Percentiles rank a stretch among this genome's conserved stretches.
These are phyloP conservation scores for Eucalyptus marginata DNA, from an alignment of 345 rosid genomes.

Conservation along the genomic window DNA sequence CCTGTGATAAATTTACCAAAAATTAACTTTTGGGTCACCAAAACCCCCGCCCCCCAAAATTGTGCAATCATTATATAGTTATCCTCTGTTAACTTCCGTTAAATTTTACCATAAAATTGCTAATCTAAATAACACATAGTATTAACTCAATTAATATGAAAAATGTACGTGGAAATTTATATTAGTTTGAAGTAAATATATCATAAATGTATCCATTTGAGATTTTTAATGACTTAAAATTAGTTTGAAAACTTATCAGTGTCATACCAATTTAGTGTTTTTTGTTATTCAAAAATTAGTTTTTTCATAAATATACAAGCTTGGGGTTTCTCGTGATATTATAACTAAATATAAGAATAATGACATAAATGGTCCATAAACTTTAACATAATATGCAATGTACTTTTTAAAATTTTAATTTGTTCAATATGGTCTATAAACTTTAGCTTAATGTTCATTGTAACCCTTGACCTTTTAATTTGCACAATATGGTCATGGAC, in stretches of 20 bases:
- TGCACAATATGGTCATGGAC: background rate
- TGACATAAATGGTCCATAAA: background rate
- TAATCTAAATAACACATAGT: background rate
- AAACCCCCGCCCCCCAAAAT: background rate
- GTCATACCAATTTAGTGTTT: background rate
- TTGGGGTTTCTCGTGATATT: background rate
- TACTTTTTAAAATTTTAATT: background rate
- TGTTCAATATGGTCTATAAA: accelerated
- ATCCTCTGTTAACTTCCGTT: background rate
- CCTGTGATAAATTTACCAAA: accelerated
- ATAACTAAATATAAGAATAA: background rate
- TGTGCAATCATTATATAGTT: background rate
- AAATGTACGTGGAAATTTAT: background rate
- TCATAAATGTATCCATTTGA: background rate
- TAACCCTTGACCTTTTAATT: background rate
- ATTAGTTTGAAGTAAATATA: too few species aligned
- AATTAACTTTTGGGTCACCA: background rate
- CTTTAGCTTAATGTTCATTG: background rate
- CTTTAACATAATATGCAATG: background rate
- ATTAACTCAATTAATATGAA: too few species aligned
- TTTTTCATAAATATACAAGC: background rate
- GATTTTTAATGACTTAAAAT: background rate
- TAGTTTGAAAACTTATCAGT: too few species aligned
- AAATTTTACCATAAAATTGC: too few species aligned
- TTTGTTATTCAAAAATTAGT: too few species aligned